phyloP scores from a whole-genome alignment of 257 asterid species.

The Solanum verrucosum region DNA sequence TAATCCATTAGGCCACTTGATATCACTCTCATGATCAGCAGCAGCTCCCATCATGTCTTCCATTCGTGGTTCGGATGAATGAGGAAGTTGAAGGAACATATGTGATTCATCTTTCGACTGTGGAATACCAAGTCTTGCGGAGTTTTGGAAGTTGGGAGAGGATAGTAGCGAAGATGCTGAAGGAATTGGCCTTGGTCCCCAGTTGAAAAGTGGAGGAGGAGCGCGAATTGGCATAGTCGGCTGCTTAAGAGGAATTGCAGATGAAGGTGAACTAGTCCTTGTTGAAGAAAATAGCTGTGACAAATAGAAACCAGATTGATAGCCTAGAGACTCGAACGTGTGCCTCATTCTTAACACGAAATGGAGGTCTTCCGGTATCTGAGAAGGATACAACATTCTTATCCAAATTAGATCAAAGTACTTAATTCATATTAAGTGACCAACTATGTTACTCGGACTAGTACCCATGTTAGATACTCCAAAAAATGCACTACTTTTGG shows the following conservation, averaged over 20 bases:
- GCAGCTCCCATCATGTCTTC: constrained; percentile 45
- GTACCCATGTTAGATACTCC: background rate
- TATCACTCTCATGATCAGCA: constrained; percentile 52
- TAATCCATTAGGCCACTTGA: constrained; percentile 94
- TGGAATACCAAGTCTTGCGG: constrained; percentile 40
- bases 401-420: background rate
- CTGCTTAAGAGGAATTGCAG: constrained; percentile 52
- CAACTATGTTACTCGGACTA: background rate
- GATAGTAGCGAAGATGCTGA: constrained; percentile 33
- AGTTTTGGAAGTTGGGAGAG: constrained; percentile 46
- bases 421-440: background rate
- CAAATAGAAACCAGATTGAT: constrained; percentile 87
- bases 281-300: constrained; percentile 90
- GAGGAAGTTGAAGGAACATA: constrained; percentile 69
- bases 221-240: constrained; percentile 47
- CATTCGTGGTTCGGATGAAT: constrained; percentile 53
- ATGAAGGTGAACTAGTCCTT: constrained; percentile 41
- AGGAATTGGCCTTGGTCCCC: constrained; percentile 70
- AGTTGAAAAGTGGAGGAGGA: constrained; percentile 63
- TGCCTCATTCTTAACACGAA: constrained; percentile 97
- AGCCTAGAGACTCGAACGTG: constrained; percentile 85
- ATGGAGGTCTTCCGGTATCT: constrained; percentile 97
- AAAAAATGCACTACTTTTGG: background rate
- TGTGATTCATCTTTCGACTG: constrained; percentile 63
- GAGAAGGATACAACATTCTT: background rate